phyloP scores from a whole-genome alignment of 257 asterid genomes.

The Salvia miltiorrhiza region DNA sequence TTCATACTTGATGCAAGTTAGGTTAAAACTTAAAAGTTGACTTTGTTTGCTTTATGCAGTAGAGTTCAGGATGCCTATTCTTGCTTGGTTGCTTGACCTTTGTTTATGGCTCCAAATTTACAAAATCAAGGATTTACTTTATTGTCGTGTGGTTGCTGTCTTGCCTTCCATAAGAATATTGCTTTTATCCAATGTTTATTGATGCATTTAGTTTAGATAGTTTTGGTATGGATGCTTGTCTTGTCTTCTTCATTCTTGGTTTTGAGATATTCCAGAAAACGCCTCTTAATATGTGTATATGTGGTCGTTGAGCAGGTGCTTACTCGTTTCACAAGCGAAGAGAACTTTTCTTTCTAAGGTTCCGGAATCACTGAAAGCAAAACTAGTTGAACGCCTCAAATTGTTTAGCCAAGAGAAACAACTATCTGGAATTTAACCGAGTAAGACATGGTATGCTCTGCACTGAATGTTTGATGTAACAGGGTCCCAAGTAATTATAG shows the following conservation, averaged over 20 bases:
- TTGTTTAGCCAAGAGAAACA: constrained; percentile 54
- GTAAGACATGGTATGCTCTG: constrained; percentile 36
- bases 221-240: not conserved
- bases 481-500: not conserved
- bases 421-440: constrained; percentile 33
- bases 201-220: not conserved
- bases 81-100: not conserved
- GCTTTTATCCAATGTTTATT: not conserved
- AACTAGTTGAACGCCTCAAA: constrained; percentile 47
- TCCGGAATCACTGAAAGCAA: constrained; percentile 69
- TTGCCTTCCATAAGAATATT: not conserved
- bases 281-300: not conserved
- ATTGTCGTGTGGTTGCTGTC: not conserved
- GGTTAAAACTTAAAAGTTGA: not conserved
- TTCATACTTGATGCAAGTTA: not conserved
- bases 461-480: not conserved
- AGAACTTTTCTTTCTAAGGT: constrained; percentile 47
- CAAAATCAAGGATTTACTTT: not conserved
- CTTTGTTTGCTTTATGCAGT: not conserved
- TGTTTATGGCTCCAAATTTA: not conserved
- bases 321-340: constrained; percentile 64
- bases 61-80: not conserved
- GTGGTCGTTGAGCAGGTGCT: constrained; percentile 47
- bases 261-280: constrained; percentile 3
- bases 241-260: not conserved